Evolutionary conservation across 1,139 yeast species (phyloP).

Genomic region (Barnettozyma hawaiiensis): DNA sequence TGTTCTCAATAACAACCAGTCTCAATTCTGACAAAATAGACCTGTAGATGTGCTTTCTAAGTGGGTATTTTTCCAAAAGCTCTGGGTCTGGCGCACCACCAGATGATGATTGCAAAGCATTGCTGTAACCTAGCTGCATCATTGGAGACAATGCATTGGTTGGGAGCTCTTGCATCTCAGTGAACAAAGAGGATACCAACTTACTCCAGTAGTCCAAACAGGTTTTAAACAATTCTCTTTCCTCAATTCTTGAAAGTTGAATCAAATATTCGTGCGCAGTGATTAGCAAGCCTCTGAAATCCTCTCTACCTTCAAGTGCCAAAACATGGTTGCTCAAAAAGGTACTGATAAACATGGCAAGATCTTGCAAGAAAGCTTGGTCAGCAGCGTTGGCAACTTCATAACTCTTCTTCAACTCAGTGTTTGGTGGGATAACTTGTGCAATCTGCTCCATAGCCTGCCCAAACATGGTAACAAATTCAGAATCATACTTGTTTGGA

Average conservation of each 20-base stretch:
- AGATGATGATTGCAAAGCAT: slow-evolving; percentile 42
- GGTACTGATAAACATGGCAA: slow-evolving; percentile 88
- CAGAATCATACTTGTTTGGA: slow-evolving; percentile 58
- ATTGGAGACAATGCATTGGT: slow-evolving; percentile 66
- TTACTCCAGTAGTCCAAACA: slow-evolving; percentile 92
- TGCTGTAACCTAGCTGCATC: slow-evolving; percentile 61
- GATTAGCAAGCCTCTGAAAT: slow-evolving; percentile 53
- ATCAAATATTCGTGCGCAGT: slow-evolving; percentile 77
- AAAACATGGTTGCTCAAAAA: slow-evolving; percentile 72
- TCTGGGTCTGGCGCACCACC: slow-evolving; percentile 90
- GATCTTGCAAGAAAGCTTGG: slow-evolving; percentile 91
- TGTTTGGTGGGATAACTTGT: slow-evolving; percentile 64
- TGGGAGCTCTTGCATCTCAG: slow-evolving; percentile 81
- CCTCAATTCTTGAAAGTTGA: slow-evolving; percentile 85
- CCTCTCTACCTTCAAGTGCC: slow-evolving; percentile 62
- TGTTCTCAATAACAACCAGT: slow-evolving; percentile 87
- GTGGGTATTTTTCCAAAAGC: slow-evolving; percentile 63
- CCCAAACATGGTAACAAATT: slow-evolving; percentile 66
- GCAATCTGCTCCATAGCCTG: slow-evolving; percentile 68
- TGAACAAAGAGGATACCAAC: slow-evolving; percentile 72
- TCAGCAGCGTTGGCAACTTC: slow-evolving; percentile 72
- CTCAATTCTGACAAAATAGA: slow-evolving; percentile 75
- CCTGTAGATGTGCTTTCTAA: slow-evolving; percentile 80
- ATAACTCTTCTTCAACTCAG: slow-evolving; percentile 72
- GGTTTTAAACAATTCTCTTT: slow-evolving; percentile 91